Base-by-base conservation (phyloP, 352 stramenopile species). In the Phytophthora foliorum region DNA sequence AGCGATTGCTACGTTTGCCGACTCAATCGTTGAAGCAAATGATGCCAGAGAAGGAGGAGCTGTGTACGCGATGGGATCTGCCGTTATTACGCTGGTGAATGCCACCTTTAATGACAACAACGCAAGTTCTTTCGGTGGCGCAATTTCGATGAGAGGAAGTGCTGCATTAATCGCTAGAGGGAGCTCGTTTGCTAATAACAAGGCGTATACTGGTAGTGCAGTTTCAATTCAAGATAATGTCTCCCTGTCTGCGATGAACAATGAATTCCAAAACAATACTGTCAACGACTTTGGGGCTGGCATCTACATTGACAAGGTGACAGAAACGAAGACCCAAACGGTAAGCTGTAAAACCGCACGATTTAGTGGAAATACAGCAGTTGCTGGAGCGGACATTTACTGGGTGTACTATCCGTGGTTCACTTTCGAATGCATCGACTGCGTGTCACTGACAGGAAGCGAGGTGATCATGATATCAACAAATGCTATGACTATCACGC, bases 351-450 rank as follows among this genome's bases (percentile, higher is more conserved):
- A 49, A 17, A 27, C 11, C 1, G 57, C 66, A 6, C 22, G 17
- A 2, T 86, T 88, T 44, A 42, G 24, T 6, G 46, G 53, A n/a
- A 92, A 93, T 55, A 39, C 38, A 1, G 86, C 86, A 0, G 21
- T 59, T 2, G 73, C 74, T 5, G 86, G 83, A 2, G 5, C 22
- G 0, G 86, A 93, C 13, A 74, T 90, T 27, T 91, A 87, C 45
- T 93, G 86, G 83, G 71, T 87, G 0, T 91, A 80, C 41, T 77
- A 81, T 36, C 34, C 69, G 14, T 76, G 66, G 58, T 84, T 84
- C 42, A 62, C 39, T 29, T 84, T 88, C 9, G 16, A 58, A 6
- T 91, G 83, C 24, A 14, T 19, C 0, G 44, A 67, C 11, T 91
- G 81, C 32, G 60, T 49, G 4, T 78, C 65, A 29, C 39, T 36